Percentiles rank a stretch among this genome's conserved stretches.
Evolutionary conservation across 352 stramenopile species (phyloP).

Genomic region (Phytopythium chamaehyphon): DNA sequence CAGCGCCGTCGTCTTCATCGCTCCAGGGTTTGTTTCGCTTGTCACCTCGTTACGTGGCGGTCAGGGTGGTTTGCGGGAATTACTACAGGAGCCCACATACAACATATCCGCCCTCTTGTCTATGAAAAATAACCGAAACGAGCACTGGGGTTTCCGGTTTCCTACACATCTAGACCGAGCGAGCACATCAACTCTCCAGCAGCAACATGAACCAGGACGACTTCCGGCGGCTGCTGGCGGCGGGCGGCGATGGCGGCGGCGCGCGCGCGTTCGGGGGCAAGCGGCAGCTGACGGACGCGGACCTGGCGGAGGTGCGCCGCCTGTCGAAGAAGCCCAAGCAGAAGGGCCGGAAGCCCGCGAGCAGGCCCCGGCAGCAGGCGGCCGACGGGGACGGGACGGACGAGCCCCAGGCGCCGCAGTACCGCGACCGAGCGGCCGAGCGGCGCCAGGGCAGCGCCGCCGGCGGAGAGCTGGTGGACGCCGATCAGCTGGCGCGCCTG

Average conservation of each 20-base stretch:
- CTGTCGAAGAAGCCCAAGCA: slow-evolving; percentile 59
- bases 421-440: slow-evolving; percentile 70
- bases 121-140: too few relatives aligned
- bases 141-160: too few relatives aligned
- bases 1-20: slow-evolving; percentile 9
- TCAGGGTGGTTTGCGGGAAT: background rate
- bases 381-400: slow-evolving; percentile 1
- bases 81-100: too few relatives aligned
- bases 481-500: slow-evolving; percentile 45
- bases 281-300: slow-evolving; percentile 46
- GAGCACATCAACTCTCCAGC: background rate
- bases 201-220: slow-evolving; percentile 70
- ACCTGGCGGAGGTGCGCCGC: slow-evolving; percentile 43
- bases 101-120: too few relatives aligned
- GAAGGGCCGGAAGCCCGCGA: slow-evolving; percentile 39
- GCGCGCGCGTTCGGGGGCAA: slow-evolving; percentile 38
- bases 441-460: slow-evolving; percentile 29
- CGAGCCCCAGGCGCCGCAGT: slow-evolving; percentile 12
- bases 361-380: slow-evolving; percentile 10
- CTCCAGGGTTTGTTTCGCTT: background rate
- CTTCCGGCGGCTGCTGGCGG: slow-evolving; percentile 59
- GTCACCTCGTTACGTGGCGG: slow-evolving; percentile 1
- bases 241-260: slow-evolving; percentile 4
- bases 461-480: slow-evolving; percentile 39
- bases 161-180: background rate